phyloP scores from a whole-genome alignment of 2,329 filamentous ascomycete species.

The Pleurostoma richardsiae region DNA sequence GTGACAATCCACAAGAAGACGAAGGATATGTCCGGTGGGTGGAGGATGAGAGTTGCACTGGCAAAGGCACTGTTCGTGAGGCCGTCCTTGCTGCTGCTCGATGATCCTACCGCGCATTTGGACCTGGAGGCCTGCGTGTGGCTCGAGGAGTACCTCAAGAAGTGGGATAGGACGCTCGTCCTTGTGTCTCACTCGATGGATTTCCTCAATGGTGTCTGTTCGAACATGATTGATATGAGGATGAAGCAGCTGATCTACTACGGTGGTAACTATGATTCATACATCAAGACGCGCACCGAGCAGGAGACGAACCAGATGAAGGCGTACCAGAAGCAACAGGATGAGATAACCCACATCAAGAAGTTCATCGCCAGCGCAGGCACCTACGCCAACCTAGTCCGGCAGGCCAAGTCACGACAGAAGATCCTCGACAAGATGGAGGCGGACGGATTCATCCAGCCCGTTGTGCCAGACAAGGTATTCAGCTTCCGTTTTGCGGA shows the following conservation, averaged over 20 bases:
- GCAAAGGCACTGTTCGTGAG: constrained; percentile 98
- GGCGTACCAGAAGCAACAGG: constrained; percentile 98
- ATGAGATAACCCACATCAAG: constrained; percentile 99
- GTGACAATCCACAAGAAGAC: constrained; percentile 97
- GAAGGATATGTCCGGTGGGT: constrained; percentile 99
- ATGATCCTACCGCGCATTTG: constrained; percentile 98
- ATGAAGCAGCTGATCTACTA: constrained; percentile 88
- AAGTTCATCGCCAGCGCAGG: constrained; percentile 99
- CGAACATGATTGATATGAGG: constrained; percentile 98
- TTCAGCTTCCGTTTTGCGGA: constrained; percentile 99
- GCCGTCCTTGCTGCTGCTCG: constrained; percentile 89
- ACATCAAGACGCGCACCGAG: constrained; percentile 89
- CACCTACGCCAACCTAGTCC: constrained; percentile 99
- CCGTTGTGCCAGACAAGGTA: constrained; percentile 75
- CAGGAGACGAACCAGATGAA: constrained; percentile 98
- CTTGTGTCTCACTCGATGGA: constrained; percentile 98
- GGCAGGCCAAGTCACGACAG: constrained; percentile 97
- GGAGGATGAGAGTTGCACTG: constrained; percentile 98
- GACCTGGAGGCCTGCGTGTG: constrained; percentile 99
- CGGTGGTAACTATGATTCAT: constrained; percentile 99
- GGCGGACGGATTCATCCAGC: constrained; percentile 96
- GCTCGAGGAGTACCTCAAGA: constrained; percentile 99
- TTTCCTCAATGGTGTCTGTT: constrained; percentile 98
- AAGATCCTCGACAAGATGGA: constrained; percentile 99
- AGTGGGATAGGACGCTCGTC: constrained; percentile 96